phyloP scores from a whole-genome alignment of 371 early-diverging fungal species.

The Mucor plumbeus region DNA sequence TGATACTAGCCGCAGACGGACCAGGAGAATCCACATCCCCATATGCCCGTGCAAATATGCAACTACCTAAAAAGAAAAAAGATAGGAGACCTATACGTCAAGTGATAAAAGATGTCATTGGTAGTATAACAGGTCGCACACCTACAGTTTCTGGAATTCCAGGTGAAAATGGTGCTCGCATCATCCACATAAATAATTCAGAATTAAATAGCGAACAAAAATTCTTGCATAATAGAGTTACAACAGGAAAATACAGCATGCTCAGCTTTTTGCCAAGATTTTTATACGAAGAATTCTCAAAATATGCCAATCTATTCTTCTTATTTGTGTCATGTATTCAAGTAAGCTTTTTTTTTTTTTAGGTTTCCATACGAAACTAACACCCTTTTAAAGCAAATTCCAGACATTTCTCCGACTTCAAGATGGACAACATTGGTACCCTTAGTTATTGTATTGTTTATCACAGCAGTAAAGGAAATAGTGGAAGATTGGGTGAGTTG shows the following conservation, averaged over 20 bases:
- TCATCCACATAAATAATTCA: constrained; percentile 85
- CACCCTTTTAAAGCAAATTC: constrained; percentile 70
- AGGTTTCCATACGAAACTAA: not conserved
- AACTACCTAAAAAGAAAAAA: constrained; percentile 17
- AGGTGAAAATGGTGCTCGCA: constrained; percentile 62
- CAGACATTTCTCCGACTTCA: constrained; percentile 81
- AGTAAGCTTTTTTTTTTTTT: constrained; percentile 40
- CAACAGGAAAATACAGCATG: constrained; percentile 90
- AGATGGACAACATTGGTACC: constrained; percentile 92
- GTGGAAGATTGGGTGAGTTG: constrained; percentile 87
- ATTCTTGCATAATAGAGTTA: constrained; percentile 82
- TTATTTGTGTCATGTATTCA: constrained; percentile 87
- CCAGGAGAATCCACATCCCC: constrained; percentile 22
- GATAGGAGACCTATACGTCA: constrained; percentile 6
- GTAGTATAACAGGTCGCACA: constrained; percentile 13
- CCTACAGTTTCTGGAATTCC: constrained; percentile 30
- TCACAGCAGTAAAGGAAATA: constrained; percentile 95
- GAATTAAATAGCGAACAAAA: constrained; percentile 72
- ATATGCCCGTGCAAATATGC: constrained; percentile 34
- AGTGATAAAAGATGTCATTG: constrained; percentile 21
- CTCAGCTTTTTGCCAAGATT: constrained; percentile 91
- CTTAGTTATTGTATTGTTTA: constrained; percentile 84
- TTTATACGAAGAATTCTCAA: constrained; percentile 92
- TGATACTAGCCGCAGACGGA: constrained; percentile 10
- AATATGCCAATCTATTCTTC: constrained; percentile 95